A percentile compares a stretch with the other conserved stretches of the same genome.
phyloP scores from a whole-genome alignment of 2,329 filamentous ascomycete genomes.

The Fusarium sp. region DNA sequence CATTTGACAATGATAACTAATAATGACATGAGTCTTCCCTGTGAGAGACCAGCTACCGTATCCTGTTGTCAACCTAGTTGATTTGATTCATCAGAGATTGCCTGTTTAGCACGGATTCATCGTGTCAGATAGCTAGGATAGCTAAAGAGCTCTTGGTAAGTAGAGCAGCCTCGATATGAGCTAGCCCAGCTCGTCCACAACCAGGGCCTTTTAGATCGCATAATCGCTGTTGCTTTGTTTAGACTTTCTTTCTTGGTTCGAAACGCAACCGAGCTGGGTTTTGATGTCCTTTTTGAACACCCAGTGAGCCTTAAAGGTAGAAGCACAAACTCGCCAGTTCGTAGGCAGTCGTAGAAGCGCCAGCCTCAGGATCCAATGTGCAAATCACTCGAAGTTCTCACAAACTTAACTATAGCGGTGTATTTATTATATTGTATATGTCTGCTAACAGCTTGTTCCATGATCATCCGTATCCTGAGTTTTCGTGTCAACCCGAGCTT shows the following conservation, averaged over 20 bases:
- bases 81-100: neutral
- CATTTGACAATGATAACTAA: constrained; percentile 36
- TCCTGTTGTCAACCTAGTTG: neutral
- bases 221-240: neutral
- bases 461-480: neutral
- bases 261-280: neutral
- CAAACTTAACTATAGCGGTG: too few relatives aligned
- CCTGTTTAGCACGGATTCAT: neutral
- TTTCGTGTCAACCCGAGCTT: neutral
- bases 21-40: constrained; percentile 3
- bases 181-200: neutral
- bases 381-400: too few relatives aligned
- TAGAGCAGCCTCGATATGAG: neutral
- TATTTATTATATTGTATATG: too few relatives aligned
- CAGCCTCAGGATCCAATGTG: too few relatives aligned
- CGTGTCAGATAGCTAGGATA: neutral
- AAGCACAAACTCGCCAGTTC: too few relatives aligned
- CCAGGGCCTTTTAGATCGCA: neutral
- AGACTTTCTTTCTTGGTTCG: neutral
- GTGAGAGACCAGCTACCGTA: neutral
- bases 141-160: neutral
- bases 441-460: too few relatives aligned
- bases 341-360: too few relatives aligned
- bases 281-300: too few relatives aligned
- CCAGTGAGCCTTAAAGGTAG: neutral